Base-by-base conservation (phyloP, 73 alveolate species). In the Paramecium octaurelia region DNA sequence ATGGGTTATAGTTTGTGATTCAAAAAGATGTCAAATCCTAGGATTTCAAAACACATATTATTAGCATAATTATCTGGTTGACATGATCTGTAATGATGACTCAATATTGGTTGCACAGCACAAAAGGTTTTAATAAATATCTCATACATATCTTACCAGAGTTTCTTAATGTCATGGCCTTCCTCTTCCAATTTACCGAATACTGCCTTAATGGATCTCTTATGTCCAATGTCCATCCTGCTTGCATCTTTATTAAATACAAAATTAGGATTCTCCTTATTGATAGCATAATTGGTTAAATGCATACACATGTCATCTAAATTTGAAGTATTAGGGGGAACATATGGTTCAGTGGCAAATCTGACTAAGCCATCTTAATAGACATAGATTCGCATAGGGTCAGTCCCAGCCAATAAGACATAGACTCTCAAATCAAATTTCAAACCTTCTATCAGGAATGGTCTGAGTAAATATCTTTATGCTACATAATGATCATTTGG, bases 341-440 rank as follows among this genome's bases (percentile, higher is more conserved):
- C 20, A 93, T 97, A 97, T 85, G 89, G 92, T 92, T 97, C 99
- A 58, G 98, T 95, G 1, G 99, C 97, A 57, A 97, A 97, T 83
- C 99, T 59, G 1, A 99, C 99, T 84, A 97, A 92, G 8, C 99
- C 99, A 76, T 96, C 98, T 92, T 96, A 91, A 92, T 95, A 96
- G 54, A 97, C 86, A 87, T 94, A 97, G 75, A 97, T 95, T 94
- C 97, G 95, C 31, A 97, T 90, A 35, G 99, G 99, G 70, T 97
- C 95, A 12, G 95, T 96, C 9, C 97, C 95, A 24, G 99, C 95
- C 14, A 97, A 93, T 77, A 98, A 75, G 2, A 96, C 98, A 93
- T 98, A 98, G 8, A 98, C 95, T 93, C 99, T 89, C 71, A 98
- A 93, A 93, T 98, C 99, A 87, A 98, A 98, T 95, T 98, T 98